Conservation (phyloP, 257 asterid genomes). For the Nicotiana tomentosiformis region DNA sequence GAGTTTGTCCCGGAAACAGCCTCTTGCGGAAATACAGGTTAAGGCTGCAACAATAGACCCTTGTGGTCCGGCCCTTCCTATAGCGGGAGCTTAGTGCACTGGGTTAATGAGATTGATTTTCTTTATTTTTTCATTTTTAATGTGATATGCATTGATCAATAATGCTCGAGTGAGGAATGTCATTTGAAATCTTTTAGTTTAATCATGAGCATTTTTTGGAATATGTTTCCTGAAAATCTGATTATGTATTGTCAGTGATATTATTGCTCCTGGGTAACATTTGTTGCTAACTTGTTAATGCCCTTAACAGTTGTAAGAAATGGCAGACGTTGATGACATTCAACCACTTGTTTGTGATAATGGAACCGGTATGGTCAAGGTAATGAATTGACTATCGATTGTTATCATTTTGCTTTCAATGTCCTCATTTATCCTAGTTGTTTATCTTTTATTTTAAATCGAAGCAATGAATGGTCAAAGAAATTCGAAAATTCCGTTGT, state of each 20-base stretch:
- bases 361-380: conserved; percentile 12
- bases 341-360: conserved; percentile 12
- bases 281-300: background rate
- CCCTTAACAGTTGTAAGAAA: background rate
- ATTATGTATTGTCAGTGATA: background rate
- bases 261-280: background rate
- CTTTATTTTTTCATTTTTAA: no score
- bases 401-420: background rate
- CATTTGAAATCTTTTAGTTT: background rate
- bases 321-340: conserved; percentile 11
- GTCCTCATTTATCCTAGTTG: background rate
- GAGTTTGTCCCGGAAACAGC: no score
- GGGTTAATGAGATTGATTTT: no score
- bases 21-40: no score
- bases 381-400: background rate
- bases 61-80: no score
- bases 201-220: background rate
- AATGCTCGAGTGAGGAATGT: background rate
- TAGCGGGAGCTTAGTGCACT: no score
- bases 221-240: background rate
- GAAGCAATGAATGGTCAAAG: background rate
- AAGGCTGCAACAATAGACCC: no score
- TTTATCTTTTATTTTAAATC: background rate
- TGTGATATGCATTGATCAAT: no score
- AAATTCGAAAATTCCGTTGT: background rate